Evolutionary conservation across 2,329 filamentous ascomycete genomes (phyloP).

Genomic region (Phialemoniopsis sp.): DNA sequence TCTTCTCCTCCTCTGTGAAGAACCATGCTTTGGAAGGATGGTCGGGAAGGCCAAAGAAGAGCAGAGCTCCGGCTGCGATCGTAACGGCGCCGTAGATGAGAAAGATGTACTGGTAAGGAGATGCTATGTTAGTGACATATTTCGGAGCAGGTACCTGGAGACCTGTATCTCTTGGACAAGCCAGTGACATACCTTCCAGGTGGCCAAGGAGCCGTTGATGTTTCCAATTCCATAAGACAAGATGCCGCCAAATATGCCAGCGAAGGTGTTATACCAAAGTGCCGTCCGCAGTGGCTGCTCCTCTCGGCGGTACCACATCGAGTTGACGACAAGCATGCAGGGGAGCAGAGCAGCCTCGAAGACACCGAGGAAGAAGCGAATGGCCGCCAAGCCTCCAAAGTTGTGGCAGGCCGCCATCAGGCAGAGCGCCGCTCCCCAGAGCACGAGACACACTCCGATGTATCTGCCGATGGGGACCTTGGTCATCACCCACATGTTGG

Average conservation of each 20-base stretch:
- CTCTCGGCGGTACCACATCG: slow-evolving; percentile 40
- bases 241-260: slow-evolving; percentile 34
- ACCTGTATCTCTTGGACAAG: too few species aligned
- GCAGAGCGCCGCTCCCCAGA: slow-evolving; percentile 38
- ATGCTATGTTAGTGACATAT: too few species aligned
- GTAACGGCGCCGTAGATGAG: slow-evolving; percentile 34
- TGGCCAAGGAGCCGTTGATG: slow-evolving; percentile 28
- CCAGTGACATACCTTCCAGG: slow-evolving; percentile 28
- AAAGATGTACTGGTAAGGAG: slow-evolving; percentile 38
- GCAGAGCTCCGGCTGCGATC: slow-evolving; percentile 26
- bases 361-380: slow-evolving; percentile 2
- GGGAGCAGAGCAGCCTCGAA: slow-evolving; percentile 4
- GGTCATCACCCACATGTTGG: slow-evolving; percentile 44
- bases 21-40: slow-evolving; percentile 25
- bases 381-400: slow-evolving; percentile 3
- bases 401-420: slow-evolving; percentile 15
- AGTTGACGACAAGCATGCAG: slow-evolving; percentile 36
- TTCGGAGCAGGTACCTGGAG: too few species aligned
- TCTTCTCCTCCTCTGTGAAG: slow-evolving; percentile 12
- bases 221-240: slow-evolving; percentile 42
- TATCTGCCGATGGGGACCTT: slow-evolving; percentile 55
- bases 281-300: slow-evolving; percentile 33
- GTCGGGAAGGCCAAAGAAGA: slow-evolving; percentile 10
- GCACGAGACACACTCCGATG: slow-evolving; percentile 44
- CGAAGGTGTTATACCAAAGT: slow-evolving; percentile 34